Conservation (phyloP, 352 stramenopile genomes). For the Phytophthora chlamydospora region DNA sequence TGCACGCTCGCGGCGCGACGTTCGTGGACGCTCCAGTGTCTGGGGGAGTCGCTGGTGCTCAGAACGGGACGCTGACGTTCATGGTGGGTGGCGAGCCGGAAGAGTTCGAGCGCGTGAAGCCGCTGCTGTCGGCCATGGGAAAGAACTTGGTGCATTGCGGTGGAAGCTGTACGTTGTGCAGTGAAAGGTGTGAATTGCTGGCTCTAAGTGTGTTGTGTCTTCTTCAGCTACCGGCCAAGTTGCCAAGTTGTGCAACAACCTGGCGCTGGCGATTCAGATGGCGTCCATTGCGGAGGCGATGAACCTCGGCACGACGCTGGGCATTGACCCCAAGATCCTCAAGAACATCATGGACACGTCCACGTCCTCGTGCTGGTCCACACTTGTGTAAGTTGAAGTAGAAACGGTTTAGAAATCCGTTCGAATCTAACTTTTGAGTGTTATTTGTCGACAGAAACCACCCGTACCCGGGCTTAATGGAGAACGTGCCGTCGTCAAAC, state of each 20-base stretch:
- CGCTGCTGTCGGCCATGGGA: constrained; percentile 93
- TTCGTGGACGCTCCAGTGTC: constrained; percentile 97
- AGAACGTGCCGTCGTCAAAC: constrained; percentile 88
- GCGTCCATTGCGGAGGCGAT: constrained; percentile 95
- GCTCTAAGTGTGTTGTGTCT: constrained; percentile 13
- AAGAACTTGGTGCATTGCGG: constrained; percentile 95
- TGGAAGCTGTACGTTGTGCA: constrained; percentile 75
- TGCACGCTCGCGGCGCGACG: constrained; percentile 56
- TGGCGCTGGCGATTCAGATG: constrained; percentile 98
- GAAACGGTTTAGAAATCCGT: not conserved
- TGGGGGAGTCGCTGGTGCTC: constrained; percentile 95
- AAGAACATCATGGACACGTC: constrained; percentile 97
- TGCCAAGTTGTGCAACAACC: constrained; percentile 99
- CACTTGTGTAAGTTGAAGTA: constrained; percentile 82
- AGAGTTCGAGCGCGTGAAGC: constrained; percentile 78
- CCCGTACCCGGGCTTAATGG: constrained; percentile 93
- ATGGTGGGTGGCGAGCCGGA: constrained; percentile 91
- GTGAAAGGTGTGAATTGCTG: not conserved
- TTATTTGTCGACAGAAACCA: constrained; percentile 70
- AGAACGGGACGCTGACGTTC: constrained; percentile 97
- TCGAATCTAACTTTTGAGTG: constrained; percentile 5
- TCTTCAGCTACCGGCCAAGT: constrained; percentile 73
- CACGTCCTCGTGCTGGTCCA: constrained; percentile 97
- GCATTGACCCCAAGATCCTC: constrained; percentile 94
- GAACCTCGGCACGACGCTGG: constrained; percentile 95